Evolutionary conservation across 805 yeast genomes (phyloP).

Genomic region (Wickerhamiella galacta): DNA sequence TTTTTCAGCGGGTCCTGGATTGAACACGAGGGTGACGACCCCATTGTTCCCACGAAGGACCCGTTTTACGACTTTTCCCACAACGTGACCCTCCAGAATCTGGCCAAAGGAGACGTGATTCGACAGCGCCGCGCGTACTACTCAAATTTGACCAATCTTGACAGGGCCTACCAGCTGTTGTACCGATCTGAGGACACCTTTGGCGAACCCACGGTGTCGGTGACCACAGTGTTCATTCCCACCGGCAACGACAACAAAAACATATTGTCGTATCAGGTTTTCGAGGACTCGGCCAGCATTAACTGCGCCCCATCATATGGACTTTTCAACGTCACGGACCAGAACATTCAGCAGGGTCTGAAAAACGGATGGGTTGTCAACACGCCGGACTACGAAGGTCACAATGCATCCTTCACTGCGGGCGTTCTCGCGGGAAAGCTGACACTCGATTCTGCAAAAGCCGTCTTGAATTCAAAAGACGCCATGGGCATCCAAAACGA

Average conservation of each 20-base stretch:
- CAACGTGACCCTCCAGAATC: too few relatives aligned
- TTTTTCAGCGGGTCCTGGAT: constrained; percentile 8
- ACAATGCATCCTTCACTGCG: constrained; percentile 12
- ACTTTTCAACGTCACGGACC: constrained; percentile 2
- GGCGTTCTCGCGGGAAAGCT: constrained; percentile 15
- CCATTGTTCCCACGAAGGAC: constrained; percentile 8
- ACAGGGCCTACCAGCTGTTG: constrained; percentile 13
- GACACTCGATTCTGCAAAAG: constrained; percentile 18
- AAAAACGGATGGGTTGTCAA: constrained; percentile 14
- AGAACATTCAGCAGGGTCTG: too few relatives aligned
- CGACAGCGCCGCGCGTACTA: constrained; percentile 2
- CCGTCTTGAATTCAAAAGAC: constrained; percentile 9
- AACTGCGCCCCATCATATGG: constrained; percentile 15
- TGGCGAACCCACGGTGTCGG: constrained; percentile 16
- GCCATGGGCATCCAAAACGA: constrained; percentile 7
- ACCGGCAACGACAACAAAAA: constrained; percentile 5
- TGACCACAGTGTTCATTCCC: constrained; percentile 19
- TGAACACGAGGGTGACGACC: constrained; percentile 5
- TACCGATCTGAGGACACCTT: constrained; percentile 15
- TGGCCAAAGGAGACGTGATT: constrained; percentile 1
- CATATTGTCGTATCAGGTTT: constrained; percentile 13
- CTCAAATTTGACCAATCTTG: constrained; percentile 1
- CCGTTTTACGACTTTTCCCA: constrained; percentile 8
- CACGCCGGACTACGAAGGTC: constrained; percentile 17
- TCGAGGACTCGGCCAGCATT: constrained; percentile 13